Conservation (phyloP, 2,329 filamentous ascomycete species). For the Sarocladium brachiariae region DNA sequence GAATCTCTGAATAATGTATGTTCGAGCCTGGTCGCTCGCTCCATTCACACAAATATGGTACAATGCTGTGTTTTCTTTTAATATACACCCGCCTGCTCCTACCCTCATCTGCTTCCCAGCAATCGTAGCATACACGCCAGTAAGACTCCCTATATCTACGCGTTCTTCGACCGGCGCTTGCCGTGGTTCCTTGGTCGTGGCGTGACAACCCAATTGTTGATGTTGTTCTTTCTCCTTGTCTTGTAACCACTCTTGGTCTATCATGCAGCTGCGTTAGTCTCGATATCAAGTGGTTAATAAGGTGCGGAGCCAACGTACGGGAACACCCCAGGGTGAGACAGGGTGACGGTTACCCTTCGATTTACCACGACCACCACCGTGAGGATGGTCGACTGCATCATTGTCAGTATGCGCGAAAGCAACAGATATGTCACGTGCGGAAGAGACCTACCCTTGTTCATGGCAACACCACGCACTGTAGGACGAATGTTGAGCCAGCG, state of each 20-base stretch:
- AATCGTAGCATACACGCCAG: background rate
- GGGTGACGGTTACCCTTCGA: conserved; percentile 97
- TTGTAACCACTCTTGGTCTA: conserved; percentile 83
- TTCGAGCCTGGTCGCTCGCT: background rate
- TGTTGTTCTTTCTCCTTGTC: conserved; percentile 79
- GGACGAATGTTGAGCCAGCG: conserved; percentile 92
- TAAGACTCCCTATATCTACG: conserved; percentile 13
- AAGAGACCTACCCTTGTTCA: conserved; percentile 77
- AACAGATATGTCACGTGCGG: background rate
- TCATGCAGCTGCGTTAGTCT: conserved; percentile 23
- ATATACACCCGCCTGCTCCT: conserved; percentile 1
- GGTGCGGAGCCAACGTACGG: conserved; percentile 54
- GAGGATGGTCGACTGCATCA: conserved; percentile 75
- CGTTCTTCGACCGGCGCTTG: conserved; percentile 65
- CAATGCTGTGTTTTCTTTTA: background rate
- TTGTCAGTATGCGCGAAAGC: background rate
- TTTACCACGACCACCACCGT: conserved; percentile 98
- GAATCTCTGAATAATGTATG: background rate
- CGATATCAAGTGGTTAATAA: background rate
- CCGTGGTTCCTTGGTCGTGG: conserved; percentile 83
- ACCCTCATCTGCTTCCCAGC: background rate
- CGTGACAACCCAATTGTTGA: conserved; percentile 86
- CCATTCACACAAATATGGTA: conserved; percentile 8
- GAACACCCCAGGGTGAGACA: conserved; percentile 92
- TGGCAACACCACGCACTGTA: conserved; percentile 93